Percentiles rank a stretch among this genome's conserved stretches.
Conservation (phyloP, 306 rosid species). For the Vigna hirtella region DNA sequence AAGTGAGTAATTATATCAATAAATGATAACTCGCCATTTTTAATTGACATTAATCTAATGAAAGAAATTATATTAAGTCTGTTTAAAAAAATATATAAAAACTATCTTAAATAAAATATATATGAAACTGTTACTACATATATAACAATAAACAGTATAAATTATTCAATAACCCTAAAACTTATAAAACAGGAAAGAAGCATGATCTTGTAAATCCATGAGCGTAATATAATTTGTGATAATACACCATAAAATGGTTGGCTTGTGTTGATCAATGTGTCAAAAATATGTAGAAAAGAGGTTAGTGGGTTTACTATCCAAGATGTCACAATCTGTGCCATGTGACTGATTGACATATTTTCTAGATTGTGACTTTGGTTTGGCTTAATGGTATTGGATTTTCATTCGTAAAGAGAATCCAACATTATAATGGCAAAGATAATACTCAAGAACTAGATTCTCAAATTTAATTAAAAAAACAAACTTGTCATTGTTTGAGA, state of each 20-base stretch:
- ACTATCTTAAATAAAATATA: too few relatives aligned
- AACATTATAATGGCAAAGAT: slow-evolving; percentile 27
- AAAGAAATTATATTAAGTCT: too few relatives aligned
- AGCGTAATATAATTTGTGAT: slow-evolving; percentile 32
- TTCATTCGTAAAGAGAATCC: slow-evolving; percentile 46
- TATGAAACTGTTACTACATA: too few relatives aligned
- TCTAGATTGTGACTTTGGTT: slow-evolving; percentile 26
- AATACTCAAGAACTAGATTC: slow-evolving; percentile 38
- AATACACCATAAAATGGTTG: slow-evolving; percentile 43
- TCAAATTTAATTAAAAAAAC: slow-evolving; percentile 25
- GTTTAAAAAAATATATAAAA: too few relatives aligned
- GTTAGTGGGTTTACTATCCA: slow-evolving; percentile 45
- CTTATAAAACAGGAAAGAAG: slow-evolving; percentile 4
- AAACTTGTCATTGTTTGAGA: slow-evolving; percentile 26
- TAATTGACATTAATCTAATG: too few relatives aligned
- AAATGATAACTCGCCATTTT: too few relatives aligned
- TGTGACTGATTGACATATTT: slow-evolving; percentile 49
- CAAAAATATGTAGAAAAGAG: slow-evolving; percentile 39
- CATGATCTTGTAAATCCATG: slow-evolving; percentile 33
- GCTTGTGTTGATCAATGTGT: slow-evolving; percentile 43
- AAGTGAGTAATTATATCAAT: too few relatives aligned
- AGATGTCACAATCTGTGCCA: slow-evolving; percentile 51
- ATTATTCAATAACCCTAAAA: background rate
- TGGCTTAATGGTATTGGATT: slow-evolving; percentile 43
- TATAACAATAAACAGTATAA: background rate